Evolutionary conservation across 495 filamentous ascomycete genomes (phyloP).

Genomic region (Polyplosphaeria fusca): DNA sequence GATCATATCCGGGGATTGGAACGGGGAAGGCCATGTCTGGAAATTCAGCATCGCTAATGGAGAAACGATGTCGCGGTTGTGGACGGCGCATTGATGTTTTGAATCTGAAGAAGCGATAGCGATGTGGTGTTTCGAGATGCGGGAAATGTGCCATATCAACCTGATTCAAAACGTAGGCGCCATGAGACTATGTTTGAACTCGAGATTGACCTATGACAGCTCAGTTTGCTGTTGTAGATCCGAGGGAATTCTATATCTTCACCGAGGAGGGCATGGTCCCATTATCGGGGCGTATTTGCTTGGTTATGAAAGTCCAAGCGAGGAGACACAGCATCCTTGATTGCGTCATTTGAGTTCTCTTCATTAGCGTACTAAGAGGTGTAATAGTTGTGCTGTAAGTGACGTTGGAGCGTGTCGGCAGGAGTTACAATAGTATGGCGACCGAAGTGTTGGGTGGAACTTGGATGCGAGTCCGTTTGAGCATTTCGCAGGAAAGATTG

Average conservation of each 20-base stretch:
- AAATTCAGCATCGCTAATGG: not conserved
- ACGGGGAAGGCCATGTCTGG: constrained; percentile 4
- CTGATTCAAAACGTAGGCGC: constrained; percentile 32
- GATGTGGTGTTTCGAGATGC: constrained; percentile 20
- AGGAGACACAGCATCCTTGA: constrained; percentile 13
- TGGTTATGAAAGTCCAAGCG: not conserved
- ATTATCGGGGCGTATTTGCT: not conserved
- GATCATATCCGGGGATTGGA: constrained; percentile 7
- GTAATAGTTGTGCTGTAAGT: no score
- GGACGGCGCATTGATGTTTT: constrained; percentile 25
- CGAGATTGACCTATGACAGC: constrained; percentile 1
- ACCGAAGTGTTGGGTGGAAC: no score
- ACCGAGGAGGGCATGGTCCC: not conserved
- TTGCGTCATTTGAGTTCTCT: no score
- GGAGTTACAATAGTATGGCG: no score
- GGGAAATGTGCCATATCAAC: constrained; percentile 8
- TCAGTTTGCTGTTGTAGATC: not conserved
- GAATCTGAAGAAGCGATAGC: constrained; percentile 11
- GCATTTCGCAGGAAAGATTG: no score
- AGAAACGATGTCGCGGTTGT: constrained; percentile 14
- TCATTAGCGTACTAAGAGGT: no score
- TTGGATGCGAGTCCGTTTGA: no score
- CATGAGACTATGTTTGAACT: constrained; percentile 6
- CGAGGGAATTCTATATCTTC: constrained; percentile 12
- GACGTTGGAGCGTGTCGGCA: no score